Evolutionary conservation across 805 yeast genomes (phyloP), one percentile per base, ranked within the genome.

Genomic region (Barnettozyma sucrosica): DNA sequence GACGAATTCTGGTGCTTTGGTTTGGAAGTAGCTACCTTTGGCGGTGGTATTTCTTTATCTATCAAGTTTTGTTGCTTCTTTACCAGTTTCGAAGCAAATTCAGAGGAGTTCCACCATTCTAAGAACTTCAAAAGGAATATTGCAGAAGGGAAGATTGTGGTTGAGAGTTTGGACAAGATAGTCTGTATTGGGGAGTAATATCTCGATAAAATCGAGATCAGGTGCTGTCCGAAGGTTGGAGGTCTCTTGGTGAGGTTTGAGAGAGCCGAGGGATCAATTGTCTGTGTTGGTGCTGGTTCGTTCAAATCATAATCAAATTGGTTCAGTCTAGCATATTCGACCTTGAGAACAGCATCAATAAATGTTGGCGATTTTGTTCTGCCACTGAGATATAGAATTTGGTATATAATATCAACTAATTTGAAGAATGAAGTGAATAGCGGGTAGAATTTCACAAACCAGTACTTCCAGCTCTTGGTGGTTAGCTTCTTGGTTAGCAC

Each of bases 41-140:
- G 54, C 8, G 73, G 71, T 2, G 83, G 82, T 14, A 80, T 65
- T 2, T 70, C 69, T 44, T 66, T 66, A 41, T 79, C 81, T 24
- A 78, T 60, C 10, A 64, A 62, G 47, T 72, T 70, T 11, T 73
- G 69, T 43, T 69, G 69, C 41, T 71, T 74, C 48, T 75, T 76
- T 21, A 78, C 72, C 50, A 84, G 58, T 58, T 78, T 77, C 4
- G 76, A 65, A 3, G 87, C 80, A 59, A 88, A 77, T 50, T 85
- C 88, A 14, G 89, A 80, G 23, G 85, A 77, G 51, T 81, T 80
- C 95, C 96, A 90, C 97, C 97, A 90, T 64, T 90, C 97, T 32
- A 89, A 71, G 56, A 90, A 87, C 66, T 89, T 88, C 51, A 90
- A 71, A 21, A 82, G 59, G 61, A 92, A 89, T 44, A 90, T 83